A percentile compares a stretch with the other conserved stretches of the same genome.
phyloP scores from a whole-genome alignment of 2,329 filamentous ascomycete genomes.

The Graphium sp. region DNA sequence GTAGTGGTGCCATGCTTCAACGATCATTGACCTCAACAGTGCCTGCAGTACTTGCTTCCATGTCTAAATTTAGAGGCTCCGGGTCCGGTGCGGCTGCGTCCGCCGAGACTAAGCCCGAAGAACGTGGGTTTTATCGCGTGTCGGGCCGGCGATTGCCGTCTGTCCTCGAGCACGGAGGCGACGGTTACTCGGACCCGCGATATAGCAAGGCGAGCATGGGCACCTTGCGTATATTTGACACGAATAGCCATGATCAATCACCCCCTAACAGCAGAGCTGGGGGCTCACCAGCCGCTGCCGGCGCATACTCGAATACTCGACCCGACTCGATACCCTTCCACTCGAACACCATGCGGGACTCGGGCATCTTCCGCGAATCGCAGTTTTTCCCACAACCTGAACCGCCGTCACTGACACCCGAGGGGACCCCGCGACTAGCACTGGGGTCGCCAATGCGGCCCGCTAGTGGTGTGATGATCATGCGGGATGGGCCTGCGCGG shows the following conservation, averaged over 20 bases:
- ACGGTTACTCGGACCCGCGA: slow-evolving; percentile 39
- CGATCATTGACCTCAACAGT: slow-evolving; percentile 23
- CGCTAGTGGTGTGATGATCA: slow-evolving; percentile 41
- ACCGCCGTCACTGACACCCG: slow-evolving; percentile 4
- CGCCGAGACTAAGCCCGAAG: slow-evolving; percentile 18
- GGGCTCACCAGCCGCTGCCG: too few species aligned
- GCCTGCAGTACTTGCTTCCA: slow-evolving; percentile 27
- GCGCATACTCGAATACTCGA: too few species aligned
- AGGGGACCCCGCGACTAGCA: slow-evolving; percentile 22
- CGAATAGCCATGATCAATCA: too few species aligned
- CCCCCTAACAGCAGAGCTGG: too few species aligned
- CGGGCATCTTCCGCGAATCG: slow-evolving; percentile 36
- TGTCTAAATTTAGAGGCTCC: slow-evolving; percentile 21
- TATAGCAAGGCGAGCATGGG: slow-evolving; percentile 26
- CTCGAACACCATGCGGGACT: too few species aligned
- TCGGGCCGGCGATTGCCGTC: slow-evolving; percentile 49
- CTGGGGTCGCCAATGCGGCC: slow-evolving; percentile 42
- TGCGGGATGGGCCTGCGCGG: slow-evolving; percentile 48
- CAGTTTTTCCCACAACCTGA: slow-evolving; percentile 16
- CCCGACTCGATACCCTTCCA: too few species aligned
- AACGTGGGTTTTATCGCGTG: slow-evolving; percentile 46
- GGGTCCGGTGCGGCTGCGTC: slow-evolving; percentile 16
- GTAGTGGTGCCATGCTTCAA: slow-evolving; percentile 24
- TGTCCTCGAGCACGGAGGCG: slow-evolving; percentile 43
- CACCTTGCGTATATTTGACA: too few species aligned